Conservation (phyloP, 306 rosid genomes). For the Astragalus glycyphyllos region DNA sequence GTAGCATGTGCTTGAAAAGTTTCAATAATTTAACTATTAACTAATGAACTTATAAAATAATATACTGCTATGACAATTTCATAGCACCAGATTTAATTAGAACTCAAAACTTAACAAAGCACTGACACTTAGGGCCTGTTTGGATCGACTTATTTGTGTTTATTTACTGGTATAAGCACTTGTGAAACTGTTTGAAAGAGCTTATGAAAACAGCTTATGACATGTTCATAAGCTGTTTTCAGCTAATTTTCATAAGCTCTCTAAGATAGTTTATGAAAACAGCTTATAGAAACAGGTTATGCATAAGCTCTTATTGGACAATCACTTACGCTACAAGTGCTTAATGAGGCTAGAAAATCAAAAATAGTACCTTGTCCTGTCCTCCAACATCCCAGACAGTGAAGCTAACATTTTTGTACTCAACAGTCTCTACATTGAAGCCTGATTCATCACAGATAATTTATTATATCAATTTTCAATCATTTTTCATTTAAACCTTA, state of each 20-base stretch:
- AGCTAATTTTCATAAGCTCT: too few relatives aligned
- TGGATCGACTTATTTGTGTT: too few relatives aligned
- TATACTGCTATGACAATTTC: not conserved
- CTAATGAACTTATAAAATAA: not conserved
- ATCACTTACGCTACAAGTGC: too few relatives aligned
- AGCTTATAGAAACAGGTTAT: too few relatives aligned
- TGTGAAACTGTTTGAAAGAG: too few relatives aligned
- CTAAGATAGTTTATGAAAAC: too few relatives aligned
- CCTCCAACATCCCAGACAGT: conserved; percentile 98
- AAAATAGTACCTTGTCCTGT: conserved; percentile 68
- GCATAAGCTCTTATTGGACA: too few relatives aligned
- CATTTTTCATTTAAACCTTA: conserved; percentile 1
- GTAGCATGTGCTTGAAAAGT: conserved; percentile 9
- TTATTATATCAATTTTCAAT: conserved; percentile 8
- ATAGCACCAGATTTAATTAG: not conserved
- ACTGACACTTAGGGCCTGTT: too few relatives aligned
- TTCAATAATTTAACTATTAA: not conserved
- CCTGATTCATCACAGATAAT: conserved; percentile 52
- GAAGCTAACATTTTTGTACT: conserved; percentile 89
- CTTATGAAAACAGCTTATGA: too few relatives aligned
- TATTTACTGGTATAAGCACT: too few relatives aligned
- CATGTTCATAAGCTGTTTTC: too few relatives aligned
- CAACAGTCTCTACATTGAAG: conserved; percentile 88
- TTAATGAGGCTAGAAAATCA: conserved; percentile 10
- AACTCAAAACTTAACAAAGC: too few relatives aligned